Base-by-base conservation (phyloP, 2,329 filamentous ascomycete species). In the Penicillium italicum region DNA sequence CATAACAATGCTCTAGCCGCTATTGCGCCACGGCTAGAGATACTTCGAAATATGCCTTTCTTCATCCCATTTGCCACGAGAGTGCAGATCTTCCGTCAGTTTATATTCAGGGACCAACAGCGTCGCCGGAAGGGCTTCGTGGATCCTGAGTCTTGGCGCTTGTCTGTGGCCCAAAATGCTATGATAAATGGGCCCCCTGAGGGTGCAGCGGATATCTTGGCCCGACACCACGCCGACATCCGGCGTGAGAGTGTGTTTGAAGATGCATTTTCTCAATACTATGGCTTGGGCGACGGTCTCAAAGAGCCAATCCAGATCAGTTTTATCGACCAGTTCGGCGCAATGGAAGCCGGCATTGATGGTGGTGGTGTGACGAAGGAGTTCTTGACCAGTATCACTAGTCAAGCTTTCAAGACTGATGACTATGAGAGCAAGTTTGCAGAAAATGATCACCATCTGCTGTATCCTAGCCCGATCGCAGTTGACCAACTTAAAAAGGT, bases 281-380 rank as follows among this genome's bases (percentile, higher is more conserved):
- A 91, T 66, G 73, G 83, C 1, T 80, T 97, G 5, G 89, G 88
- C 0, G 89, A 93, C 14, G 87, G 86, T 0, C 76, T 99, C 53
- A 97, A 97, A 69, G 93, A 97, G 68, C 91, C 91, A 0, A 96
- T 99, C 34, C 91, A 96, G 68, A 97, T 99, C 66, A 94, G 90
- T 0, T 99, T 99, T 71, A 86, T 97, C 41, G 94, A 99, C 69
- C 84, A 91, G 57, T 99, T 96, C 63, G 89, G 89, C 58, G 84
- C 87, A 1, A 81, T 85, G 8, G 94, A 99, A 74, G 93, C 93
- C 12, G 94, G 94, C 10, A 97, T 99, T 53, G 94, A 99, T 69
- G 94, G 94, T 0, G 94, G 94, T 9, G 94, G 94, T 59, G 94
- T 99, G 9, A 97, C 93, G 2, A 99, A 99, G 66, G 94, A 99